Base-by-base conservation (phyloP, 495 filamentous ascomycete species). In the Penicillium daleae region DNA sequence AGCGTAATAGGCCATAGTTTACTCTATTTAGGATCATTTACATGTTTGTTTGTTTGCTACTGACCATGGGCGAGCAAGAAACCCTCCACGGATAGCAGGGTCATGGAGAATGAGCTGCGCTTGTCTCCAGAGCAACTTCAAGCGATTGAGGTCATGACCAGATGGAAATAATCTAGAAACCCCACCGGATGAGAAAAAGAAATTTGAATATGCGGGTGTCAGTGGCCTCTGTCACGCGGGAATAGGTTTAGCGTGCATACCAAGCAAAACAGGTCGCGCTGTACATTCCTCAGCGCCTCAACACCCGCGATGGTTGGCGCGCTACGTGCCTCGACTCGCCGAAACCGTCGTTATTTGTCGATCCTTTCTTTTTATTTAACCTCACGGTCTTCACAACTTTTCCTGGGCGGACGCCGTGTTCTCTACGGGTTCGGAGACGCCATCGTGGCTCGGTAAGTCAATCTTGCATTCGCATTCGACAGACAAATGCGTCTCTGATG, bases 261-360 rank as follows among this genome's bases (percentile, higher is more conserved):
- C 61, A 60, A 22, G 10, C 15, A 50, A 60, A 62, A 59, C 51
- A 35, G 37, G 27, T 48, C 24, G 22, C 39, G 32, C 4, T 63
- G 31, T 26, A 49, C 63, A 68, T 66, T 66, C 63, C 66, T 44
- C 5, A 48, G 19, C 15, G 27, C 27, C 2, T 19, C 24, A 4
- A 21, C n/a, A 12, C 29, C 13, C 6, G 5, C 6, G 22, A 13
- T 49, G 37, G 32, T 66, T 67, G 57, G 61, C 15, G 15, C 15
- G 17, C 9, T n/a, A 12, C 24, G 31, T 10, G 19, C 37, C 8
- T 6, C 3, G 13, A 13, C 10, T 24, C 33, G 10, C 58, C 29
- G 65, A 46, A 64, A 65, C 44, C 65, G 54, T 56, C 10, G 6
- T 0, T 17, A 1, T 21, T 6, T 39, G 54, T 59, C 24, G 42